A percentile compares a stretch with the other conserved stretches of the same genome.
These are phyloP conservation scores for Solanum commersonii DNA, from an alignment of 257 asterid genomes.

Conservation along the genomic window DNA sequence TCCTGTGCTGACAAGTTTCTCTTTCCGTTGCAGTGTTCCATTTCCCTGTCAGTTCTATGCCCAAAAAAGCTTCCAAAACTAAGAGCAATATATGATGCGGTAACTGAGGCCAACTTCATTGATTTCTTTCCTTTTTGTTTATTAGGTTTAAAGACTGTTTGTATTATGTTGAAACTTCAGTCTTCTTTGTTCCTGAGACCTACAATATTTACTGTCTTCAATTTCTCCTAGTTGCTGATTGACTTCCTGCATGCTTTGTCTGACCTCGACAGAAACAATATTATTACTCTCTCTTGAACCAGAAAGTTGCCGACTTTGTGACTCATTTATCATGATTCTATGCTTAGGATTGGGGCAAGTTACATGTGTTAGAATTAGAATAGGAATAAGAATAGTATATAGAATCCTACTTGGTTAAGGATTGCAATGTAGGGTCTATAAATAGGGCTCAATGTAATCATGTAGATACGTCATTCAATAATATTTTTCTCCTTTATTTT, in stretches of 20 bases:
- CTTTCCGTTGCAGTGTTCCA: slow-evolving; percentile 51
- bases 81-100: slow-evolving; percentile 74
- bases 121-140: not conserved
- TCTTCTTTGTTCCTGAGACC: not conserved
- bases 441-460: not conserved
- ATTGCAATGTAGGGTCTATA: not conserved
- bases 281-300: not conserved
- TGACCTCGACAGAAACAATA: not conserved
- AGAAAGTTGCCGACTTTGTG: not conserved
- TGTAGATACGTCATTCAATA: not conserved
- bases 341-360: not conserved
- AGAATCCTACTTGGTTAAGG: not conserved
- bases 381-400: not conserved
- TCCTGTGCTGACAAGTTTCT: not conserved
- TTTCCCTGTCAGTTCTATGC: slow-evolving; percentile 86
- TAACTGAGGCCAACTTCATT: slow-evolving; percentile 14
- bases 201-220: not conserved
- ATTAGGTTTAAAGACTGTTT: not conserved
- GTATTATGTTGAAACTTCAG: not conserved
- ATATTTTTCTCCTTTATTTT: not conserved
- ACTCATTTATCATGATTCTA: not conserved
- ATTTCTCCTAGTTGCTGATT: not conserved
- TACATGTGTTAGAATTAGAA: not conserved
- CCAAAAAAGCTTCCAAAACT: slow-evolving; percentile 93
- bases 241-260: not conserved